Percentiles rank a stretch among this genome's conserved stretches.
These are phyloP conservation scores for Drechslerella dactyloides DNA, from an alignment of 2,329 filamentous ascomycete genomes.

Conservation along the genomic window DNA sequence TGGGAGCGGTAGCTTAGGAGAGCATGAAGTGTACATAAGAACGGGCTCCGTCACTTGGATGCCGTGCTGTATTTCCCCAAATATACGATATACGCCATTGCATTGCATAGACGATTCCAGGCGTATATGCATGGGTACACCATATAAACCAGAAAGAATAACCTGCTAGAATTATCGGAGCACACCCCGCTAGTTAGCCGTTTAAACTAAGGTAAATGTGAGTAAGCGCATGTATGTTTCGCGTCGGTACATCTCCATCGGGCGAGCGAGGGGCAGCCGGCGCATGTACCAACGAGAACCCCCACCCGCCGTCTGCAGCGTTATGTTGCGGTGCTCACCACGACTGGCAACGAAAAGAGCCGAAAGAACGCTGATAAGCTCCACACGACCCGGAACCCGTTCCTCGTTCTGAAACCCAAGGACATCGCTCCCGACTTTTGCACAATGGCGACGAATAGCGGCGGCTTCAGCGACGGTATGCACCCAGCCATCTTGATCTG, in stretches of 20 bases:
- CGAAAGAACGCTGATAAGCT: constrained; percentile 36
- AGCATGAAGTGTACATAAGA: too few species aligned
- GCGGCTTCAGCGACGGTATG: constrained; percentile 47
- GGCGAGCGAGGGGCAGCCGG: background rate
- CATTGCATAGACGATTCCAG: too few species aligned
- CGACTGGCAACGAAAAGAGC: background rate
- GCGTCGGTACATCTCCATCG: constrained; percentile 3
- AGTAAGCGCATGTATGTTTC: background rate
- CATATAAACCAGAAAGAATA: too few species aligned
- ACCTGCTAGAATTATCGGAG: too few species aligned
- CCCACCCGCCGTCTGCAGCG: background rate
- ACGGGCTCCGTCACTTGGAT: too few species aligned
- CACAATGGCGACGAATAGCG: constrained; percentile 47
- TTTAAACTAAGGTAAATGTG: too few species aligned
- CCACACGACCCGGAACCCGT: constrained; percentile 31
- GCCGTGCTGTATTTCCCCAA: too few species aligned
- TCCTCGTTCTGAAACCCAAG: constrained; percentile 16
- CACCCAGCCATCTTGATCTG: background rate
- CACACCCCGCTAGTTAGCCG: too few species aligned
- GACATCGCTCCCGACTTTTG: constrained; percentile 6
- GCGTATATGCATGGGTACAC: too few species aligned
- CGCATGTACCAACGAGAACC: constrained; percentile 1
- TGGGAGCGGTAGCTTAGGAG: too few species aligned
- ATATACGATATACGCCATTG: too few species aligned
- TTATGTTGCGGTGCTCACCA: too few species aligned